Evolutionary conservation across 495 filamentous ascomycete genomes (phyloP), one percentile per base, ranked within the genome.

Genomic region (Xylaria palmicola): DNA sequence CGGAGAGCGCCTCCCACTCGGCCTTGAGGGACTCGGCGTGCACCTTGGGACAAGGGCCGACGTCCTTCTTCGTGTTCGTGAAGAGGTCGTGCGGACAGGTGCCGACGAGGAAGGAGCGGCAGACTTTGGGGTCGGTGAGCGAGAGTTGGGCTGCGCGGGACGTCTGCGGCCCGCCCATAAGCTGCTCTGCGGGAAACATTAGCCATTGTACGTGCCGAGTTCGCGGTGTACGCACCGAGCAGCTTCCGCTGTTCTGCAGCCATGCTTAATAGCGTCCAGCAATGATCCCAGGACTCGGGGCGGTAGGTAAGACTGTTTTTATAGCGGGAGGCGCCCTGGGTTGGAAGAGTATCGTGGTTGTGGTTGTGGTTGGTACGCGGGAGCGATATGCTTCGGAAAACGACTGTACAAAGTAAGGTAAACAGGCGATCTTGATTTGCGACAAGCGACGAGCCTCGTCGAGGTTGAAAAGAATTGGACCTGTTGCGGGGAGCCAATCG

Each of bases 41-140:
- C 41, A 93, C 85, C 75, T 94, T 94, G 34, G 91, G 86, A 68
- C 94, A 99, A 0, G 86, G 86, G 19, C 94, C 94, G 30, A 97
- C 83, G 73, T 99, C 94, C 83, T 97, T 91, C 77, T 97, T 98
- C 40, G 94, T 99, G 79, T 99, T 99, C 62, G 93, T 98, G 85
- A 99, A 99, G 71, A 98, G 92, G 78, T 99, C 94, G 79, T 97
- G 93, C 5, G 94, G 94, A 73, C 94, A 99, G 40, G 90, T 96
- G 65, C 94, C 94, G 62, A 85, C 91, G 52, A 99, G 84, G 76
- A 92, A 97, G 58, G 92, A 96, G 54, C 92, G 91, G 79, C 94
- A 99, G 64, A 96, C 90, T 77, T 96, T 97, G 34, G 89, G 81
- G 76, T 99, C 95, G 47, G 90, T 94, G 64, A 98, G 88, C 45